These are phyloP conservation scores for Schizochytrium sp. DNA, from an alignment of 108 stramenopile species.

Conservation along the genomic window DNA sequence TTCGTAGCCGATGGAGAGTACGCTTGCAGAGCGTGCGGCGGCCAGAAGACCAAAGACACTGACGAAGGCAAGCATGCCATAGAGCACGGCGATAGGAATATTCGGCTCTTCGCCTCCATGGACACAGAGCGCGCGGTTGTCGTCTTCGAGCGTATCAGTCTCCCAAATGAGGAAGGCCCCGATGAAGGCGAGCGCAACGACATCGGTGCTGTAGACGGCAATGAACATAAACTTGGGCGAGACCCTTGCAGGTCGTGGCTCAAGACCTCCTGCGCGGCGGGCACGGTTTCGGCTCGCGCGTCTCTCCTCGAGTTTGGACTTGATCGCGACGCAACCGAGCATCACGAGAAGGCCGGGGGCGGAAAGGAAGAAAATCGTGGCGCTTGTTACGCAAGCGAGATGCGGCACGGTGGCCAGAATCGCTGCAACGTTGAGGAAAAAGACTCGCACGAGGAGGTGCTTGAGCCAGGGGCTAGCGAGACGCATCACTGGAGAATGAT, in stretches of 20 bases:
- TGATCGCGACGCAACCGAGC: neutral
- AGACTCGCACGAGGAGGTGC: neutral
- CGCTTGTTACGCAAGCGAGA: neutral
- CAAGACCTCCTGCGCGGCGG: neutral
- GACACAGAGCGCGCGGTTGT: neutral
- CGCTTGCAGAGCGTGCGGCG: neutral
- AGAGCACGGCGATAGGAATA: neutral
- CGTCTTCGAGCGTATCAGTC: neutral
- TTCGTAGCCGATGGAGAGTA: neutral
- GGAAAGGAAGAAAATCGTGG: neutral
- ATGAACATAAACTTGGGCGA: neutral
- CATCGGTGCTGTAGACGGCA: neutral
- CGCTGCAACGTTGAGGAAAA: neutral
- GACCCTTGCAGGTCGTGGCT: neutral
- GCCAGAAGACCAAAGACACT: neutral
- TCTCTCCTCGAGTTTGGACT: neutral
- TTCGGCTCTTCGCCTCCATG: neutral
- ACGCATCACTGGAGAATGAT: neutral
- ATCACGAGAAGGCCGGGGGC: neutral
- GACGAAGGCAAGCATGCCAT: neutral
- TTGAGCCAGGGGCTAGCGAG: neutral
- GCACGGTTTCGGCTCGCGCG: neutral
- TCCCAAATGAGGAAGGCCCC: neutral
- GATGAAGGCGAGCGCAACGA: neutral
- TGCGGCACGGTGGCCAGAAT: neutral